phyloP scores from a whole-genome alignment of 2,329 filamentous ascomycete species.

The Stemphylium beticola region DNA sequence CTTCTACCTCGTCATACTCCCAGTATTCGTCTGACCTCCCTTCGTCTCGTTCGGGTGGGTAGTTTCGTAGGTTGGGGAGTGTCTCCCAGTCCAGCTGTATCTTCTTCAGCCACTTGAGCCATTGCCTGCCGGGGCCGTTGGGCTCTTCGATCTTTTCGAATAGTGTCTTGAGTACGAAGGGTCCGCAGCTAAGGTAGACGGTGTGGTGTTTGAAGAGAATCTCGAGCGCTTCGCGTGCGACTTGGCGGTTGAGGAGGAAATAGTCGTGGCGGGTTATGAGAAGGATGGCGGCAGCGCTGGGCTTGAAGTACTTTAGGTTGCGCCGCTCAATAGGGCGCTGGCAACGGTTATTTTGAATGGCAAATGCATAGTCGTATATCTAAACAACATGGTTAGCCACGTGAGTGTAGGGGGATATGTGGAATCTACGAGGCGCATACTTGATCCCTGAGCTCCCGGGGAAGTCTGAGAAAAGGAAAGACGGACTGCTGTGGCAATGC shows the following conservation, averaged over 20 bases:
- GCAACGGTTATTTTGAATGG: constrained; percentile 33
- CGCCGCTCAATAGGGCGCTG: constrained; percentile 44
- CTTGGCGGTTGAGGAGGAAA: constrained; percentile 43
- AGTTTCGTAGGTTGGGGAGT: constrained; percentile 40
- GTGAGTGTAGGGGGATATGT: not conserved
- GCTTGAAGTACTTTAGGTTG: constrained; percentile 41
- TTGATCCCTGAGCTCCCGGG: constrained; percentile 48
- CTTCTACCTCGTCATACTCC: constrained; percentile 27
- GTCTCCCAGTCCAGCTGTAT: constrained; percentile 47
- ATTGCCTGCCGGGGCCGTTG: constrained; percentile 31
- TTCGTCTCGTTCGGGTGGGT: constrained; percentile 37
- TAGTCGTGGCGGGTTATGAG: constrained; percentile 44
- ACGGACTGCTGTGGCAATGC: constrained; percentile 4
- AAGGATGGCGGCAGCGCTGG: constrained; percentile 39
- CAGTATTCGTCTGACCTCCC: constrained; percentile 36
- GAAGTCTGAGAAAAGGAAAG: constrained; percentile 43
- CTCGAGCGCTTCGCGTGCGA: constrained; percentile 45
- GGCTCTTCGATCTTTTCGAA: constrained; percentile 36
- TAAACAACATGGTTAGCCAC: constrained; percentile 9
- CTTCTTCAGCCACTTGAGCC: constrained; percentile 40
- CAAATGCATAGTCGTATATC: constrained; percentile 42
- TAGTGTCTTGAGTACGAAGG: constrained; percentile 42
- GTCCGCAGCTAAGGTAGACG: constrained; percentile 44
- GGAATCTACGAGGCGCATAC: constrained; percentile 17
- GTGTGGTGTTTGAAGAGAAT: constrained; percentile 43